Conservation (phyloP, 2,329 filamentous ascomycete genomes). For the Fusarium xylarioides region DNA sequence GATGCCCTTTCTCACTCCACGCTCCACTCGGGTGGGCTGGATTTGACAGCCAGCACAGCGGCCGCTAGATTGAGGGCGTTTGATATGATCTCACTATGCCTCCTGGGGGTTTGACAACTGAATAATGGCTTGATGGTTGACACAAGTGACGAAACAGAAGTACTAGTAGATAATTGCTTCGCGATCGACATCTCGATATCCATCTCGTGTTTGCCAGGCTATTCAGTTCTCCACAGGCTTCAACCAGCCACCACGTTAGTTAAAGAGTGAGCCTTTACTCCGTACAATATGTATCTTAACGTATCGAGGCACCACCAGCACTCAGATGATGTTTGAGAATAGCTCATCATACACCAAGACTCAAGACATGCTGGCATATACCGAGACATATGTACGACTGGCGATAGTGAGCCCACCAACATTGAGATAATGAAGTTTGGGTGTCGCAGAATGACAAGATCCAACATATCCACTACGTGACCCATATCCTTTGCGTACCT, state of each 20-base stretch:
- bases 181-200: background rate
- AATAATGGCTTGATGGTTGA: background rate
- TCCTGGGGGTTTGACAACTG: background rate
- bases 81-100: background rate
- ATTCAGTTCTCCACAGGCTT: background rate
- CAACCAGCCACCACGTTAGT: background rate
- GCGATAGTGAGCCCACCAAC: background rate
- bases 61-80: slow-evolving; percentile 44
- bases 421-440: background rate
- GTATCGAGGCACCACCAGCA: background rate
- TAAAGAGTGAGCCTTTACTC: background rate
- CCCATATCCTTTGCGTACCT: background rate
- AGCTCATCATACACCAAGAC: background rate
- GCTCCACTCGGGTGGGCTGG: slow-evolving; percentile 37
- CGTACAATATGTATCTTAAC: background rate
- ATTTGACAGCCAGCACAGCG: slow-evolving; percentile 34
- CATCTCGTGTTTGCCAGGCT: background rate
- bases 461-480: background rate
- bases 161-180: background rate
- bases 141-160: background rate
- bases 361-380: background rate
- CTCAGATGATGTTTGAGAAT: background rate
- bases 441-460: background rate
- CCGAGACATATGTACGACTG: background rate
- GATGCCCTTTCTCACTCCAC: slow-evolving; percentile 26